These are phyloP conservation scores for Kodamaea kaohsiungensis DNA, from an alignment of 805 yeast species.

Conservation along the genomic window DNA sequence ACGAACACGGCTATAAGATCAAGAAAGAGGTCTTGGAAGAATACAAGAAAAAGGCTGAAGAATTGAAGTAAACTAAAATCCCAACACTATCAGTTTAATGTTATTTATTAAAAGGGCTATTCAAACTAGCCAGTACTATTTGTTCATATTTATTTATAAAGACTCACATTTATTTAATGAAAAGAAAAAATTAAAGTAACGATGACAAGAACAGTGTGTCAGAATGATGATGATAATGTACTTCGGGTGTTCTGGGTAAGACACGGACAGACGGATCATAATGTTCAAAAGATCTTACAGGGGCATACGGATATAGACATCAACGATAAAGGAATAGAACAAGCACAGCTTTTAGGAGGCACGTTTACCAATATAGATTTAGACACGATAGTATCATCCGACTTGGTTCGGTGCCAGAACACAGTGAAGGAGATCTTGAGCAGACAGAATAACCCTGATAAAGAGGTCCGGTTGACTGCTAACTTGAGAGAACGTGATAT, in stretches of 20 bases:
- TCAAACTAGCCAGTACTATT: not conserved
- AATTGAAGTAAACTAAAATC: not conserved
- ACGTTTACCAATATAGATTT: conserved; percentile 39
- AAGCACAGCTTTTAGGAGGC: conserved; percentile 57
- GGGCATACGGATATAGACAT: conserved; percentile 73
- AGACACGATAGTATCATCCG: conserved; percentile 54
- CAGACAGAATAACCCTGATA: conserved; percentile 18
- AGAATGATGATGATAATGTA: conserved; percentile 35
- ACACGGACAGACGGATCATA: conserved; percentile 84
- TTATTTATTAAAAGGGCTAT: too few relatives aligned
- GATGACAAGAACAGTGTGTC: conserved; percentile 20
- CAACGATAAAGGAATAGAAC: conserved; percentile 60
- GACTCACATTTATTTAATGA: not conserved
- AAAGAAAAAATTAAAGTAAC: not conserved
- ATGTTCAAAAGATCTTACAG: conserved; percentile 66
- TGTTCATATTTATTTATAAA: not conserved
- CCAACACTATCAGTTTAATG: too few relatives aligned
- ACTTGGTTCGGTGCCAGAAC: conserved; percentile 58
- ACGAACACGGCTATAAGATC: conserved; percentile 65
- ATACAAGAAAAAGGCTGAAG: conserved; percentile 17
- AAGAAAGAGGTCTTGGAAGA: conserved; percentile 56
- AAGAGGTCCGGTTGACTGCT: conserved; percentile 29
- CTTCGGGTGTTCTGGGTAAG: conserved; percentile 65
- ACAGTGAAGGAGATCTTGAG: conserved; percentile 50
- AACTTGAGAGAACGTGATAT: conserved; percentile 69